These are phyloP conservation scores for Saprolegnia parasitica DNA, from an alignment of 352 stramenopile genomes.

Conservation along the genomic window DNA sequence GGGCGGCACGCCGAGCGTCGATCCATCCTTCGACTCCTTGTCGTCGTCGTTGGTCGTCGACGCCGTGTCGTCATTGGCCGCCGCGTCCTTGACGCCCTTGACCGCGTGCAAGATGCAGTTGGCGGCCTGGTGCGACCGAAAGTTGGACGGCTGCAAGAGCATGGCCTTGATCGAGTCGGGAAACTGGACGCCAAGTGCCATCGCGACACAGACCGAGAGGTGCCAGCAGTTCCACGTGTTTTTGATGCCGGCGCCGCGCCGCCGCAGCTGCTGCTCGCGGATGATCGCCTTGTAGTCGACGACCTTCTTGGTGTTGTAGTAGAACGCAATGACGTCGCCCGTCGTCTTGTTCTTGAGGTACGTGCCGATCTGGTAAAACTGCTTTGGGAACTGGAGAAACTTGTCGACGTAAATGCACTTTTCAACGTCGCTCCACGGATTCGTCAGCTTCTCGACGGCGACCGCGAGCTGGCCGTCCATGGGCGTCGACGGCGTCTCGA, in stretches of 20 bases:
- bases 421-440: conserved; percentile 97
- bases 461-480: background rate
- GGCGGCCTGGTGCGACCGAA: conserved; percentile 78
- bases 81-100: conserved; percentile 2
- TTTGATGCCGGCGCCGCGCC: conserved; percentile 77
- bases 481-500: background rate
- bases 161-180: conserved; percentile 57
- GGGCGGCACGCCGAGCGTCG: background rate
- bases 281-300: conserved; percentile 95
- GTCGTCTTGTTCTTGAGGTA: conserved; percentile 94
- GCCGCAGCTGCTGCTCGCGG: conserved; percentile 81
- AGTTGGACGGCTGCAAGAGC: conserved; percentile 74
- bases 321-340: conserved; percentile 96
- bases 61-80: background rate
- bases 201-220: conserved; percentile 70
- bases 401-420: conserved; percentile 99
- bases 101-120: conserved; percentile 56
- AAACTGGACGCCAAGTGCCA: conserved; percentile 80
- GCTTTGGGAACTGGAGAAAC: conserved; percentile 98
- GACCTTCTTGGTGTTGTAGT: conserved; percentile 98
- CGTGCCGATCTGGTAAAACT: conserved; percentile 96
- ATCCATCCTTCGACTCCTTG: conserved; percentile 8
- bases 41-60: conserved; percentile 15
- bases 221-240: conserved; percentile 89
- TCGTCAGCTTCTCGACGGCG: conserved; percentile 74